phyloP scores from a whole-genome alignment of 1,284 basidiomycete species.

The Sanguinoderma infundibulare region DNA sequence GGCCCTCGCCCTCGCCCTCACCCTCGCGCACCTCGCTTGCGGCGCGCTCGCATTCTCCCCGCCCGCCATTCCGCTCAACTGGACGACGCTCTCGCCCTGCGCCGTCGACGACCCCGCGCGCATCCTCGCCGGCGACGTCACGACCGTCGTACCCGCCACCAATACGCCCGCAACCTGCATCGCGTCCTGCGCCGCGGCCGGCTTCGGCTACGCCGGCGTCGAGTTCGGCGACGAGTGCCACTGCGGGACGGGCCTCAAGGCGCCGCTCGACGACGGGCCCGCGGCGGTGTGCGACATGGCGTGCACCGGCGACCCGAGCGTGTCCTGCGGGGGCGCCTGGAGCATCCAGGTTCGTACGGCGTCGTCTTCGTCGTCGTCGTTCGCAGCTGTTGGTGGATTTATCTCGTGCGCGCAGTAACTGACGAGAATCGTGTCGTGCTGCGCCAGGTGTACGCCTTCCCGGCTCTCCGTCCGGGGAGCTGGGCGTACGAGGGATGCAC shows the following conservation, averaged over 20 bases:
- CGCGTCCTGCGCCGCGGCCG: constrained; percentile 22
- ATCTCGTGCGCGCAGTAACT: neutral
- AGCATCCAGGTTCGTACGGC: constrained; percentile 23
- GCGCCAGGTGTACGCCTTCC: constrained; percentile 23
- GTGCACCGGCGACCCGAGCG: constrained; percentile 22
- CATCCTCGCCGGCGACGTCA: constrained; percentile 23
- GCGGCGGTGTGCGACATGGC: constrained; percentile 27
- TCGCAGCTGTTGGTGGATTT: neutral
- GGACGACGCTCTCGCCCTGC: constrained; percentile 26
- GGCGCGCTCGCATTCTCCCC: constrained; percentile 10
- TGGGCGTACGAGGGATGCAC: constrained; percentile 24
- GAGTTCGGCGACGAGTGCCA: constrained; percentile 33
- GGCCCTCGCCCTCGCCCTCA: constrained; percentile 6
- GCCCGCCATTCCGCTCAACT: constrained; percentile 19
- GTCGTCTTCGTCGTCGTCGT: neutral
- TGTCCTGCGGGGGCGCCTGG: constrained; percentile 28
- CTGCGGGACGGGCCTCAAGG: constrained; percentile 29
- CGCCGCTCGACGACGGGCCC: constrained; percentile 12
- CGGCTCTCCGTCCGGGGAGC: constrained; percentile 20
- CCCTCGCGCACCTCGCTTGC: too few species aligned
- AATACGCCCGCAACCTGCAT: constrained; percentile 28
- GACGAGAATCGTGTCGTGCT: too few species aligned
- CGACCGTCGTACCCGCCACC: constrained; percentile 17
- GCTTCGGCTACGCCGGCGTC: constrained; percentile 30
- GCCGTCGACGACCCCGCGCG: constrained; percentile 28